phyloP scores from a whole-genome alignment of 1,284 basidiomycete genomes.

The Hymenochaete sp. region DNA sequence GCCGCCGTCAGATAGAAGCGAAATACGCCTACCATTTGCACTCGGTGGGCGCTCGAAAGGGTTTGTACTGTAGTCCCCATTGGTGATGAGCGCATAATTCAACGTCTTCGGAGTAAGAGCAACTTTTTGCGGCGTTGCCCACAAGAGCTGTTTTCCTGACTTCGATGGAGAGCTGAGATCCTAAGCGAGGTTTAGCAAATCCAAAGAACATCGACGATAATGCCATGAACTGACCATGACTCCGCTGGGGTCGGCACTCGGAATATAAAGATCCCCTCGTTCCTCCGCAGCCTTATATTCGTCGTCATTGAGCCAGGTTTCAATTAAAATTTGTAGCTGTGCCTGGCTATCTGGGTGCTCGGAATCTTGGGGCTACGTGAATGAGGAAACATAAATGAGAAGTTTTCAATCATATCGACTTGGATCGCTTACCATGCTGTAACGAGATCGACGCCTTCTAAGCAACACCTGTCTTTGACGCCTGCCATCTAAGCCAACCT shows the following conservation, averaged over 20 bases:
- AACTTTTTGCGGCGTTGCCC: slow-evolving; percentile 34
- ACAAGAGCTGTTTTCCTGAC: slow-evolving; percentile 39
- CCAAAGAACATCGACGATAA: not conserved
- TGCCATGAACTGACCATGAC: slow-evolving; percentile 22
- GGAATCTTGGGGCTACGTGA: slow-evolving; percentile 66
- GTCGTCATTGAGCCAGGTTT: slow-evolving; percentile 68
- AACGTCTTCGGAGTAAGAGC: slow-evolving; percentile 28
- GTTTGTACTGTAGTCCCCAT: slow-evolving; percentile 30
- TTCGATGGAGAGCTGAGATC: slow-evolving; percentile 26
- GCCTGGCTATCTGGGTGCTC: slow-evolving; percentile 62
- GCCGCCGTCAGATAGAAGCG: slow-evolving; percentile 27
- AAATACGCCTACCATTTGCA: slow-evolving; percentile 30
- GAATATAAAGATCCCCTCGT: slow-evolving; percentile 48
- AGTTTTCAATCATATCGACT: not conserved
- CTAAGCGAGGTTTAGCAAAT: slow-evolving; percentile 17
- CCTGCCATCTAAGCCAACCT: slow-evolving; percentile 62
- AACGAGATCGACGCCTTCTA: slow-evolving; percentile 58
- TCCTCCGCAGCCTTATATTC: slow-evolving; percentile 58
- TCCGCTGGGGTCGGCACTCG: slow-evolving; percentile 33
- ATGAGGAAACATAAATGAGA: slow-evolving; percentile 12
- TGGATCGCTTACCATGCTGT: slow-evolving; percentile 51
- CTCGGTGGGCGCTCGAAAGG: slow-evolving; percentile 28
- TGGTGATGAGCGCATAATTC: slow-evolving; percentile 39
- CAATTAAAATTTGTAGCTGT: slow-evolving; percentile 59
- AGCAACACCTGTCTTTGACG: slow-evolving; percentile 58